A percentile compares a stretch with the other conserved stretches of the same genome.
Conservation (phyloP, 805 yeast species). For the Candida coquimbonensis region DNA sequence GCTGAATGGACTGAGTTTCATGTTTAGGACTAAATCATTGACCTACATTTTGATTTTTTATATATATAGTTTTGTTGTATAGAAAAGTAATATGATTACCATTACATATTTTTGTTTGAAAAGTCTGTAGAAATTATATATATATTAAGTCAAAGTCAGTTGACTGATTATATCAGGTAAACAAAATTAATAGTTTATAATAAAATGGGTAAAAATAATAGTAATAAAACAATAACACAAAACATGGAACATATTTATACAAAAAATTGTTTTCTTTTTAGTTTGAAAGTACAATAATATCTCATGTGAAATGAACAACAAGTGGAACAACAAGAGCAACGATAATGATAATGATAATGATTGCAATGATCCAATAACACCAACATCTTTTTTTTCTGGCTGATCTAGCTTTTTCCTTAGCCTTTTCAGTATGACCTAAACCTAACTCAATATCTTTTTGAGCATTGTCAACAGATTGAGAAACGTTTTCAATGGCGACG, state of each 20-base stretch:
- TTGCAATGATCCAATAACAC: slow-evolving; percentile 63
- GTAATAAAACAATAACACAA: background rate
- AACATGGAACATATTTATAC: background rate
- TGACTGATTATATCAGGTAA: too few species aligned
- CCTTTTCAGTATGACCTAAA: slow-evolving; percentile 87
- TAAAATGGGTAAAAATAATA: background rate
- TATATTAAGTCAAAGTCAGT: too few species aligned
- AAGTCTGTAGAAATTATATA: too few species aligned
- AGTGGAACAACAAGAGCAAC: slow-evolving; percentile 53
- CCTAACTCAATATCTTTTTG: slow-evolving; percentile 91
- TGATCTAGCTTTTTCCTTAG: slow-evolving; percentile 79
- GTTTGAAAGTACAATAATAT: background rate
- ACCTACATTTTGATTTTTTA: slow-evolving; percentile 15
- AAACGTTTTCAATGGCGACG: slow-evolving; percentile 74
- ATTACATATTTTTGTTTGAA: too few species aligned
- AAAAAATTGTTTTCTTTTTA: background rate
- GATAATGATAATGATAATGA: slow-evolving; percentile 63
- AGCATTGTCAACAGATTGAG: slow-evolving; percentile 73
- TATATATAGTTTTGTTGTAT: background rate
- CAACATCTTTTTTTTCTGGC: slow-evolving; percentile 90
- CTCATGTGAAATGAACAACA: slow-evolving; percentile 16
- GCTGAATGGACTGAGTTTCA: slow-evolving; percentile 16
- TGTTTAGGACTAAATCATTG: slow-evolving; percentile 24
- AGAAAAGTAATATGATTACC: background rate
- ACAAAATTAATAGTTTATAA: too few species aligned